phyloP scores from a whole-genome alignment of 202 grass and related monocot species.

The Digitaria exilis region DNA sequence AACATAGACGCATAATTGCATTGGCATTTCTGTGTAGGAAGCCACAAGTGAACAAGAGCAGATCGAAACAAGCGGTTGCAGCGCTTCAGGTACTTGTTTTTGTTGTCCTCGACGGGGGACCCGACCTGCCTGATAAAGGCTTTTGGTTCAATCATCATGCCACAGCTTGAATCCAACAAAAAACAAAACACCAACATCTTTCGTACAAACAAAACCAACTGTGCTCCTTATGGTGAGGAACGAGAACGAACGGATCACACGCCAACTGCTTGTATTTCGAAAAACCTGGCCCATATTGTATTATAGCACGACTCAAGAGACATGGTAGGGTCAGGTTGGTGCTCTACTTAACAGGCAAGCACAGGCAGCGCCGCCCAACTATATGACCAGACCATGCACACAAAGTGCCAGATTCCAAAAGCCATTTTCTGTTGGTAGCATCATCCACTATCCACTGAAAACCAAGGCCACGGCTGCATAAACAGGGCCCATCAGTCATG shows the following conservation, averaged over 20 bases:
- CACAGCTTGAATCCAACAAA: constrained; percentile 12
- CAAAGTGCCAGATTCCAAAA: constrained; percentile 37
- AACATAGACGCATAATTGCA: too few species aligned
- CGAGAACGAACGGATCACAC: not conserved
- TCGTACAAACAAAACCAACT: not conserved
- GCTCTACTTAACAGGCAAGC: constrained; percentile 15
- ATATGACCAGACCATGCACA: not conserved
- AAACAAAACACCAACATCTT: constrained; percentile 4
- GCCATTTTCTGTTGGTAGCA: constrained; percentile 49
- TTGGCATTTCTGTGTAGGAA: too few species aligned
- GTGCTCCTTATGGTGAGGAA: not conserved
- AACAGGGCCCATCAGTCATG: not conserved
- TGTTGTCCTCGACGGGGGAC: too few species aligned
- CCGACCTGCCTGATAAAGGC: too few species aligned
- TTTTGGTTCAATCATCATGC: too few species aligned
- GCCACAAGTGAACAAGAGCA: too few species aligned
- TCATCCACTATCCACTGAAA: constrained; percentile 36
- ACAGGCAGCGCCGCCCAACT: not conserved
- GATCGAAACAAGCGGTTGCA: constrained; percentile 3
- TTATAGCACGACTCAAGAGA: not conserved
- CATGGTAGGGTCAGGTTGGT: constrained; percentile 33
- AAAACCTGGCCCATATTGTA: not conserved
- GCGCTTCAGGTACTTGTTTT: not conserved
- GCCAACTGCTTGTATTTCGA: constrained; percentile 4
- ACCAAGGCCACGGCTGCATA: not conserved